Conservation (phyloP, 306 rosid genomes). For the Cicer cuneatum region DNA sequence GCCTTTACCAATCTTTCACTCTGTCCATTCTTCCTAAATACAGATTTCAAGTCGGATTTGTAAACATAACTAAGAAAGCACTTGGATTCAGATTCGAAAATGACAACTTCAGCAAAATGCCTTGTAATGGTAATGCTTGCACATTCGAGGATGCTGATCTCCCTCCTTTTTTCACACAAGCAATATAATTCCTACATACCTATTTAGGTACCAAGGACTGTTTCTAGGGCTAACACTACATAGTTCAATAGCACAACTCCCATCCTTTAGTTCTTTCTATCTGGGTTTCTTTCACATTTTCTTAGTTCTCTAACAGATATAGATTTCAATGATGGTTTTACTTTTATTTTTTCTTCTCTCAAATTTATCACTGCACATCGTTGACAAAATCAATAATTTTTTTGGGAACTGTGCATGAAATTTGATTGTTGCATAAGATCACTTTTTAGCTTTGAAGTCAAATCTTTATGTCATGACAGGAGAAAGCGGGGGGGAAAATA, state of each 20-base stretch:
- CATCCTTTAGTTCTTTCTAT: background rate
- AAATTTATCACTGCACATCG: background rate
- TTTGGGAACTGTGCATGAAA: slow-evolving; percentile 18
- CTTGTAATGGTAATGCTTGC: background rate
- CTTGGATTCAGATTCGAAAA: background rate
- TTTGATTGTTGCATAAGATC: slow-evolving; percentile 24
- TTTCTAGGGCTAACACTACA: background rate
- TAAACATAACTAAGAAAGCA: background rate
- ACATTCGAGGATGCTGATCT: background rate
- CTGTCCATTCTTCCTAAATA: background rate
- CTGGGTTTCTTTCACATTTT: background rate
- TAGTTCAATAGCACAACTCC: background rate
- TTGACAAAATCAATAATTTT: slow-evolving; percentile 14
- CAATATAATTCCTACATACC: background rate
- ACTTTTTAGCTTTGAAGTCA: slow-evolving; percentile 26
- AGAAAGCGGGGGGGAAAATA: slow-evolving; percentile 87
- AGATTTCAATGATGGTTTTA: slow-evolving; percentile 10
- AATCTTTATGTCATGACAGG: slow-evolving; percentile 55
- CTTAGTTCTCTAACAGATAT: background rate
- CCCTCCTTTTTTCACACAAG: background rate
- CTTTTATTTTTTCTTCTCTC: slow-evolving; percentile 16
- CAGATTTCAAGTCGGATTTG: background rate
- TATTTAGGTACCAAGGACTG: background rate
- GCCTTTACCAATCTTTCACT: background rate
- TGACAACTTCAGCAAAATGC: background rate